Conservation (phyloP, 257 asterid species). For the Solanum tacnaense region DNA sequence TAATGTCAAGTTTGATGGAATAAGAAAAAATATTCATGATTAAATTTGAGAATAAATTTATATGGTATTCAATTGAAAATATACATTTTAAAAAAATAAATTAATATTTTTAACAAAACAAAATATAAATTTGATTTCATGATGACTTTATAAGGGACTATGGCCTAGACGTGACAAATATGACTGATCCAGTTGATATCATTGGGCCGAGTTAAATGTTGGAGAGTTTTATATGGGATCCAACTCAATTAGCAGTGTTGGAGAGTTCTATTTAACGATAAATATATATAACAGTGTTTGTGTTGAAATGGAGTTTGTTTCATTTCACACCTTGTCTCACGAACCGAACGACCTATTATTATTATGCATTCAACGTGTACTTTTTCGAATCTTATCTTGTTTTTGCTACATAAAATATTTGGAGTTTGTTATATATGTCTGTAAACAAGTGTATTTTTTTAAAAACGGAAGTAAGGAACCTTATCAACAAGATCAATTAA, state of each 20-base stretch:
- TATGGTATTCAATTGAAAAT: not conserved
- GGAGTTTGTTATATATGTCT: not conserved
- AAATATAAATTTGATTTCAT: too few species aligned
- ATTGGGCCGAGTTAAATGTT: too few species aligned
- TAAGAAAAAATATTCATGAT: not conserved
- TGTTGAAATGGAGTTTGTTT: too few species aligned
- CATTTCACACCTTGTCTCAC: too few species aligned
- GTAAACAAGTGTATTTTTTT: not conserved
- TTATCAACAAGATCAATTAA: not conserved
- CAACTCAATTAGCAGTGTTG: too few species aligned
- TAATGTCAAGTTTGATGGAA: not conserved
- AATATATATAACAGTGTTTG: too few species aligned
- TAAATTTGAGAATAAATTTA: not conserved
- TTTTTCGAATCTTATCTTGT: not conserved
- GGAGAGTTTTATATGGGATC: too few species aligned
- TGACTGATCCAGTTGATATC: too few species aligned
- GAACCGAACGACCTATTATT: not conserved
- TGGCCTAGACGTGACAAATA: too few species aligned
- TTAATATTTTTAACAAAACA: not conserved
- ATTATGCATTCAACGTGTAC: not conserved
- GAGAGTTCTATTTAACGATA: too few species aligned
- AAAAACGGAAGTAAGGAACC: not conserved
- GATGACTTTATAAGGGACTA: too few species aligned
- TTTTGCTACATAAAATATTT: not conserved
- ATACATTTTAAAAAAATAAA: not conserved